A percentile compares a stretch with the other conserved stretches of the same genome.
Conservation (phyloP, 2,329 filamentous ascomycete species). For the Raffaelea deltoideospora region DNA sequence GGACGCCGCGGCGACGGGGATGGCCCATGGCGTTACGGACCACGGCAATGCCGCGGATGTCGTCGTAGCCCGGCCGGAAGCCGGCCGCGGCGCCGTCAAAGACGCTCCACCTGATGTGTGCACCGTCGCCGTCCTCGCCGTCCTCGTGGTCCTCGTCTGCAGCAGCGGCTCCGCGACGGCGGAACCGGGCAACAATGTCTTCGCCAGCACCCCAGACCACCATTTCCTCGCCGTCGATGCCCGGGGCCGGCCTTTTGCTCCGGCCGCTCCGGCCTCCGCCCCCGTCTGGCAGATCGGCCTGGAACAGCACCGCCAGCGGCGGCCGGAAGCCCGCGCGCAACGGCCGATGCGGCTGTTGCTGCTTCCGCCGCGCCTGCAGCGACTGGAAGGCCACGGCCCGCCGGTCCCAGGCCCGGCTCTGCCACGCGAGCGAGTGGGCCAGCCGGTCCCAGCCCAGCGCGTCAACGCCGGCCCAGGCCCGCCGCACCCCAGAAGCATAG, state of each 20-base stretch:
- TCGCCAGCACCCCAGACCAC: conserved; percentile 37
- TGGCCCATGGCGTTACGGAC: conserved; percentile 17
- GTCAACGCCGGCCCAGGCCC: neutral
- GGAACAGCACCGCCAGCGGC: conserved; percentile 28
- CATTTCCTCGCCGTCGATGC: conserved; percentile 23
- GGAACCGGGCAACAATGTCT: conserved; percentile 28
- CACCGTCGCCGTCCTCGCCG: conserved; percentile 1
- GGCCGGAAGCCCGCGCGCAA: conserved; percentile 20
- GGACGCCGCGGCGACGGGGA: conserved; percentile 17
- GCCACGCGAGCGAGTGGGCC: conserved; percentile 31
- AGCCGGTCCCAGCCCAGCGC: conserved; percentile 19
- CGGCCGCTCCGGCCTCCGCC: neutral
- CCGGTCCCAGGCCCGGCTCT: conserved; percentile 38
- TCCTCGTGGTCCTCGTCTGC: neutral
- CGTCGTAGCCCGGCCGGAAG: conserved; percentile 29
- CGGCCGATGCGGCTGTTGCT: too few species aligned
- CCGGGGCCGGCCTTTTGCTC: too few species aligned
- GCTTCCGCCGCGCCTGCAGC: conserved; percentile 17
- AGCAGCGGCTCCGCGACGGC: conserved; percentile 7
- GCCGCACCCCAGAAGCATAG: too few species aligned
- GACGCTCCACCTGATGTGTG: conserved; percentile 18
- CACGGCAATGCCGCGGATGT: conserved; percentile 32
- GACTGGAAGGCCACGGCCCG: conserved; percentile 25
- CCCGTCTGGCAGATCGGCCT: conserved; percentile 11
- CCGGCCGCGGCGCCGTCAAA: conserved; percentile 23